Evolutionary conservation across 75 land plant genomes (phyloP).

Genomic region (Isoetes taiwanensis): DNA sequence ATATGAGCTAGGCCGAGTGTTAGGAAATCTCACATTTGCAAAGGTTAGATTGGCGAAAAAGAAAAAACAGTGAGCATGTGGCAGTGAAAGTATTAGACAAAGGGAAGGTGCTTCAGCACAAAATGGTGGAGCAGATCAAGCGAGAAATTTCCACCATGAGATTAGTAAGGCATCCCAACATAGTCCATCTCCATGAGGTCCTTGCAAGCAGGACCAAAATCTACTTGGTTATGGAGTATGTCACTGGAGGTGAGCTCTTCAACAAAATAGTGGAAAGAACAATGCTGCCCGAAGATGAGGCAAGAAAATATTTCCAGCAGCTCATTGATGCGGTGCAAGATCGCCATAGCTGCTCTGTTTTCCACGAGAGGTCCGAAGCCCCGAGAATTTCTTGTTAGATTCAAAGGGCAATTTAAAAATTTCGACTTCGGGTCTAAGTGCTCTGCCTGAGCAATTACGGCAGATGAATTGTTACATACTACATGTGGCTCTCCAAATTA

Average conservation of each 20-base stretch:
- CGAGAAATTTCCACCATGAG: conserved; percentile 5
- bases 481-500: conserved; percentile 89
- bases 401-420: too few relatives aligned
- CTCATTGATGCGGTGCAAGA: background rate
- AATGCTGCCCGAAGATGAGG: background rate
- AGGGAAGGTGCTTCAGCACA: too few relatives aligned
- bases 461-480: conserved; percentile 70
- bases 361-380: too few relatives aligned
- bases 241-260: background rate
- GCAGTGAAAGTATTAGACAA: too few relatives aligned
- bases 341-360: background rate
- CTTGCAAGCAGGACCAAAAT: conserved; percentile 1
- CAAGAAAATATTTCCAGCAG: conserved; percentile 4
- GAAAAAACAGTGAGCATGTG: too few relatives aligned
- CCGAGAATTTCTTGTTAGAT: too few relatives aligned
- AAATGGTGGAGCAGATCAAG: too few relatives aligned
- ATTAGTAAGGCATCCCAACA: conserved; percentile 3
- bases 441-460: too few relatives aligned
- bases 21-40: too few relatives aligned
- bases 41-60: too few relatives aligned
- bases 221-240: background rate
- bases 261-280: background rate
- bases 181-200: conserved; percentile 7
- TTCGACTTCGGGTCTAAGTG: too few relatives aligned
- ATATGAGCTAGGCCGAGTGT: too few relatives aligned